Conservation (phyloP, 345 rosid genomes). For the Rhizophora apiculata region DNA sequence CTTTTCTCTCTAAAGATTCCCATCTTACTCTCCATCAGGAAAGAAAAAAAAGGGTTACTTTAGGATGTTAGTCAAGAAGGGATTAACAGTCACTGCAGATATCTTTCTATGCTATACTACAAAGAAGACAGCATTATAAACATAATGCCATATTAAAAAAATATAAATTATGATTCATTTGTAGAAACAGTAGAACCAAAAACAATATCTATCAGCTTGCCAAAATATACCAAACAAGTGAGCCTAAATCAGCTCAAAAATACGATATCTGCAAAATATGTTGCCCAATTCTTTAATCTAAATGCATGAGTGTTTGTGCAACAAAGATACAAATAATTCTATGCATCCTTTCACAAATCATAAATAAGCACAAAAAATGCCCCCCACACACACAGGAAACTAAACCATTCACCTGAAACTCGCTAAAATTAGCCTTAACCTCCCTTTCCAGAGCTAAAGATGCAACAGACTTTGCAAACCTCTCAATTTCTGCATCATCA, state of each 20-base stretch:
- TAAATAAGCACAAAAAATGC: no score
- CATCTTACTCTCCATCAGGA: background rate
- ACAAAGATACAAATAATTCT: no score
- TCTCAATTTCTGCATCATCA: slow-evolving; percentile 59
- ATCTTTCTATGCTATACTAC: background rate
- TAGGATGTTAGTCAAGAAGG: background rate
- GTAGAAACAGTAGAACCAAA: background rate
- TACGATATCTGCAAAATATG: background rate
- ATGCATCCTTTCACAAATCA: no score
- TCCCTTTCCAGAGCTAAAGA: slow-evolving; percentile 81
- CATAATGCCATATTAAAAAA: background rate
- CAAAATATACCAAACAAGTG: background rate
- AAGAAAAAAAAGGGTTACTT: no score
- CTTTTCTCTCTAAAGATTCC: background rate
- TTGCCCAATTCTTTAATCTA: no score
- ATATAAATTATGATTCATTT: background rate
- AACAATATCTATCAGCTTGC: background rate
- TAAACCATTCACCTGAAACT: slow-evolving; percentile 61
- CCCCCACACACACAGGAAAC: no score
- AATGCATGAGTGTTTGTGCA: no score
- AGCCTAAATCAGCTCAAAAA: background rate
- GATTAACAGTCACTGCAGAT: background rate
- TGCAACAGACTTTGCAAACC: slow-evolving; percentile 59
- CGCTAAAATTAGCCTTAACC: slow-evolving; percentile 65
- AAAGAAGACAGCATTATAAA: background rate